phyloP scores from a whole-genome alignment of 2,329 filamentous ascomycete genomes.

The Emergomyces orientalis region DNA sequence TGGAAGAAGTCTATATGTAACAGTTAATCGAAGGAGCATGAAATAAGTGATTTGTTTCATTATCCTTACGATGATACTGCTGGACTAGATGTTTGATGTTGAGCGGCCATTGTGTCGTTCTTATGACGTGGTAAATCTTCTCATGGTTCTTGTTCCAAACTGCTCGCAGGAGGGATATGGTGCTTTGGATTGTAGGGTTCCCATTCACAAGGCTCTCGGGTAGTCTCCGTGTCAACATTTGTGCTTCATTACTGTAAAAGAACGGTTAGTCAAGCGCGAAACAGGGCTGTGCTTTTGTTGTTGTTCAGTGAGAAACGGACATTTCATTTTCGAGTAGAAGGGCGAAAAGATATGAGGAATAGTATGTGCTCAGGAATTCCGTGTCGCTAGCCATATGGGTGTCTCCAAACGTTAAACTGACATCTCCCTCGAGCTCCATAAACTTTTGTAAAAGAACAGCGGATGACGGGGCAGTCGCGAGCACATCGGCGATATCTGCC shows the following conservation, averaged over 20 bases:
- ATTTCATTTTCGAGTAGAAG: constrained; percentile 33
- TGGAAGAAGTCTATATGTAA: constrained; percentile 27
- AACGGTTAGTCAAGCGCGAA: constrained; percentile 1
- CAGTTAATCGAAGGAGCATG: not conserved
- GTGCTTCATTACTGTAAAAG: constrained; percentile 29
- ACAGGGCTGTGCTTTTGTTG: not conserved
- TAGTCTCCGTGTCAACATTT: constrained; percentile 30
- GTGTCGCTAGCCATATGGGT: constrained; percentile 18
- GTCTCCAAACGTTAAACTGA: constrained; percentile 23
- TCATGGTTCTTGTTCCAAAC: constrained; percentile 32
- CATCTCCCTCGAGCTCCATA: constrained; percentile 28
- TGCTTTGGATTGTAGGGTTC: constrained; percentile 28
- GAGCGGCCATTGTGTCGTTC: constrained; percentile 28
- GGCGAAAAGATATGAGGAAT: constrained; percentile 32
- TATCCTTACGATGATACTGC: constrained; percentile 29
- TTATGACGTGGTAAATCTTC: constrained; percentile 29
- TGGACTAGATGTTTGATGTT: constrained; percentile 24
- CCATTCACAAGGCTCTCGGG: constrained; percentile 23
- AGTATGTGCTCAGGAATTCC: constrained; percentile 30
- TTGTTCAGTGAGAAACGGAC: constrained; percentile 19
- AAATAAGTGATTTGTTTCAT: not conserved
- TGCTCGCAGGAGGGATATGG: constrained; percentile 29
- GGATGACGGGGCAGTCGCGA: constrained; percentile 23
- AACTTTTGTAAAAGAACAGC: constrained; percentile 30
- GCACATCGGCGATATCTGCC: constrained; percentile 23